These are phyloP conservation scores for Citrullus mucosospermus DNA, from an alignment of 306 rosid species.

Conservation along the genomic window DNA sequence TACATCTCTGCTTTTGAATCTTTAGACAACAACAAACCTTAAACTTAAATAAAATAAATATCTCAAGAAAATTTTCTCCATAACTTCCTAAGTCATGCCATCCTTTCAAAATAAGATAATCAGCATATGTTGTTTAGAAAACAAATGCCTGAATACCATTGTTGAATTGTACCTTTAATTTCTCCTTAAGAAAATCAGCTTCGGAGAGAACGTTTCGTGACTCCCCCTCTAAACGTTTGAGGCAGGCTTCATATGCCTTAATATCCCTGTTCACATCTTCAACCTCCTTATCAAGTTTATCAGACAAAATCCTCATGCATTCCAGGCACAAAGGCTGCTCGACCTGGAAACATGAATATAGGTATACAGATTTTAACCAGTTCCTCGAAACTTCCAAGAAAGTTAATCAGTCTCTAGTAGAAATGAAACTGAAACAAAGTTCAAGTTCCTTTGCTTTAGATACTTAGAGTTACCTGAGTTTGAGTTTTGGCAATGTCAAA, in stretches of 20 bases:
- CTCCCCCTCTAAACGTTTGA: conserved; percentile 78
- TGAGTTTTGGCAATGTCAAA: conserved; percentile 91
- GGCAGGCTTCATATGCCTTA: conserved; percentile 81
- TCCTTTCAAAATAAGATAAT: neutral
- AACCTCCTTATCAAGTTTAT: conserved; percentile 87
- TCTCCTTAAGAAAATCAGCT: conserved; percentile 90
- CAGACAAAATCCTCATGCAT: conserved; percentile 87
- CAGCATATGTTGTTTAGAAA: neutral
- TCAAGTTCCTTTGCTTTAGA: neutral
- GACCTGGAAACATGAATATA: conserved; percentile 41
- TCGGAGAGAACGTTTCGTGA: conserved; percentile 69
- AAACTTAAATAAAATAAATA: neutral
- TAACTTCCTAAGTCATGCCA: neutral
- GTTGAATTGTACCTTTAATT: conserved; percentile 47
- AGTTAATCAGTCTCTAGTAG: neutral
- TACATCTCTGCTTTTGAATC: neutral
- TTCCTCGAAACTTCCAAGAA: neutral
- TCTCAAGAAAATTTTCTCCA: neutral
- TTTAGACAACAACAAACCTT: neutral
- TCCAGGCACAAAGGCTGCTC: conserved; percentile 96
- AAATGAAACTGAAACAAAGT: neutral
- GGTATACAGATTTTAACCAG: neutral
- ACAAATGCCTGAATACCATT: neutral
- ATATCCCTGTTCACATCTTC: conserved; percentile 89
- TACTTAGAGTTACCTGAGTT: conserved; percentile 43